Conservation (phyloP, 2,329 filamentous ascomycete genomes). For the Neonectria hederae region DNA sequence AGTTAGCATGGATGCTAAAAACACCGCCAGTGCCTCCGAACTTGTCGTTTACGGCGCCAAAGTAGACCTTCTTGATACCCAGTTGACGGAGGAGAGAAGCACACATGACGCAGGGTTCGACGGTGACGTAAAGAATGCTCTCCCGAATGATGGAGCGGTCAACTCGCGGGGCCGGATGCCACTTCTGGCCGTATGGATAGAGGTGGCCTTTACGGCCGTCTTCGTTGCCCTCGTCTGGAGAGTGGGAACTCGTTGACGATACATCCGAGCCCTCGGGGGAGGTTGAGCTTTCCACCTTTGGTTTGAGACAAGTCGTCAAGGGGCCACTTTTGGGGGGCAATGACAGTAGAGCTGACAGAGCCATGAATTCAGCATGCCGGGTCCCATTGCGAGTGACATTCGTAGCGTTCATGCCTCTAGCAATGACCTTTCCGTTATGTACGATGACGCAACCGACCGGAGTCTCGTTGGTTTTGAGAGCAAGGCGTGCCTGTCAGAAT, state of each 20-base stretch:
- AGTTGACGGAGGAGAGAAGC: slow-evolving; percentile 91
- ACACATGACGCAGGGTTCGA: slow-evolving; percentile 99
- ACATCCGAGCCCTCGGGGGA: slow-evolving; percentile 37
- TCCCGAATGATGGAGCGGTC: slow-evolving; percentile 75
- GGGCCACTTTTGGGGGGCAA: slow-evolving; percentile 46
- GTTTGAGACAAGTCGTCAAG: slow-evolving; percentile 46
- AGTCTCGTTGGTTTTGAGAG: slow-evolving; percentile 87
- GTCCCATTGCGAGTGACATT: slow-evolving; percentile 92
- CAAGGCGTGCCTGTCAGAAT: slow-evolving; percentile 76
- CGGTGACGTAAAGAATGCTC: slow-evolving; percentile 89
- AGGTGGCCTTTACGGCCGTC: slow-evolving; percentile 65
- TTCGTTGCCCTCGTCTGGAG: slow-evolving; percentile 58
- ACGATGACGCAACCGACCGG: slow-evolving; percentile 97
- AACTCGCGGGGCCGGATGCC: slow-evolving; percentile 65
- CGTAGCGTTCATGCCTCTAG: slow-evolving; percentile 95
- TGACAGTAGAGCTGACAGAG: slow-evolving; percentile 69
- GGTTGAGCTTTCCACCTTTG: slow-evolving; percentile 43
- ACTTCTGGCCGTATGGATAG: slow-evolving; percentile 70
- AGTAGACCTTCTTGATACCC: slow-evolving; percentile 88
- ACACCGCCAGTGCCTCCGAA: slow-evolving; percentile 97
- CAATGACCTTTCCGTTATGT: slow-evolving; percentile 80
- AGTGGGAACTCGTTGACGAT: slow-evolving; percentile 35
- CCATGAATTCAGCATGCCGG: slow-evolving; percentile 94
- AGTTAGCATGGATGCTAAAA: slow-evolving; percentile 80
- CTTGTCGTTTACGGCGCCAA: slow-evolving; percentile 94